phyloP scores from a whole-genome alignment of 78 protist species.

The Polysphondylium violaceum region DNA sequence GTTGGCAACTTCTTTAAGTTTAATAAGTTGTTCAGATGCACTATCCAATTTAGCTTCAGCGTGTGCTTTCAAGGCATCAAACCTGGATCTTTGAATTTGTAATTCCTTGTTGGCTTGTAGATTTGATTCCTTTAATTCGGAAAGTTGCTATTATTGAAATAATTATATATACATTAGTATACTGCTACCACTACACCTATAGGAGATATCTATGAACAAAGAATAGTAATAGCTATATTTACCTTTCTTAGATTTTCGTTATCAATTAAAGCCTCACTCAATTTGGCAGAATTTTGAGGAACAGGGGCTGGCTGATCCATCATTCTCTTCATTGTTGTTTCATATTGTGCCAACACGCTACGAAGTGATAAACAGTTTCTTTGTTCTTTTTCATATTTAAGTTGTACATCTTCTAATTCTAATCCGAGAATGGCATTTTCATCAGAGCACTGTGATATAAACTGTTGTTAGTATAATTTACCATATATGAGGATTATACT shows the following conservation, averaged over 20 bases:
- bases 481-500: not conserved
- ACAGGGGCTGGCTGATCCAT: conserved; percentile 76
- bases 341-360: conserved; percentile 47
- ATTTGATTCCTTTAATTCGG: conserved; percentile 25
- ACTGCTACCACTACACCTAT: too few relatives aligned
- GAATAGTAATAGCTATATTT: too few relatives aligned
- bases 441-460: conserved; percentile 46
- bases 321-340: conserved; percentile 62
- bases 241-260: conserved; percentile 56
- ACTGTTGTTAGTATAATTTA: not conserved
- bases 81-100: conserved; percentile 44
- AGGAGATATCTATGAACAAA: too few relatives aligned
- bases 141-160: not conserved
- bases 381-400: conserved; percentile 59
- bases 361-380: conserved; percentile 17
- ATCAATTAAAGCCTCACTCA: conserved; percentile 44
- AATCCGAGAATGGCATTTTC: conserved; percentile 58
- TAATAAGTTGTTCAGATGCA: conserved; percentile 58
- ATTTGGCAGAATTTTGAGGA: conserved; percentile 53
- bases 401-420: conserved; percentile 52
- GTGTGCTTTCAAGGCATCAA: conserved; percentile 64
- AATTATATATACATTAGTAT: not conserved
- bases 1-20: conserved; percentile 59
- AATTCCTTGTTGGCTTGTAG: conserved; percentile 32
- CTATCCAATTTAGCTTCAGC: conserved; percentile 67